phyloP scores from a whole-genome alignment of 2,329 filamentous ascomycete genomes.

The Trichoderma asperellum region DNA sequence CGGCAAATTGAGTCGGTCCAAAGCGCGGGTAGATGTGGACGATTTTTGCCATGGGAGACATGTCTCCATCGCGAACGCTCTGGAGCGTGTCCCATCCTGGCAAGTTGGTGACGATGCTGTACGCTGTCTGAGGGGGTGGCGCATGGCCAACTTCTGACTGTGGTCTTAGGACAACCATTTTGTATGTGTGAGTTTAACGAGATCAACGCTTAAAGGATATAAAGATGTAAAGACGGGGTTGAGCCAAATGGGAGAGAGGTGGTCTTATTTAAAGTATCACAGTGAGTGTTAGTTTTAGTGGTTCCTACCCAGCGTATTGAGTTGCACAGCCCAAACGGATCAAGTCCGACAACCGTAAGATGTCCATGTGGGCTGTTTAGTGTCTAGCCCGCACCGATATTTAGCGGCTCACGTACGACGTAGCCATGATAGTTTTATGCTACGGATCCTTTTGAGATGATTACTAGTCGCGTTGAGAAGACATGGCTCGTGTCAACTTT shows the following conservation, averaged over 20 bases:
- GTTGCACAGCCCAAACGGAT: neutral
- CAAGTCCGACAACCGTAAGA: neutral
- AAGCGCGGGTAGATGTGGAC: constrained; percentile 54
- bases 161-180: constrained; percentile 45
- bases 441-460: neutral
- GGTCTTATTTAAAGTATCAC: constrained; percentile 6
- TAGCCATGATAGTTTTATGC: neutral
- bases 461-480: neutral
- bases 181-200: constrained; percentile 1
- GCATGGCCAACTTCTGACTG: constrained; percentile 50
- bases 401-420: constrained; percentile 21
- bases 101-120: constrained; percentile 52
- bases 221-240: neutral
- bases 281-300: neutral
- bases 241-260: neutral
- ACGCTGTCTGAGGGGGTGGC: constrained; percentile 51
- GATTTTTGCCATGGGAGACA: constrained; percentile 40
- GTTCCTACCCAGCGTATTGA: neutral
- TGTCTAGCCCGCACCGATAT: neutral
- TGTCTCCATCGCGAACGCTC: constrained; percentile 49
- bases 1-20: constrained; percentile 44
- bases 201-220: too few relatives aligned
- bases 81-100: constrained; percentile 49
- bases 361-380: neutral
- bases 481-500: neutral